A percentile compares a stretch with the other conserved stretches of the same genome.
phyloP scores from a whole-genome alignment of 75 land plant species.

The Adiantum capillusveneris region DNA sequence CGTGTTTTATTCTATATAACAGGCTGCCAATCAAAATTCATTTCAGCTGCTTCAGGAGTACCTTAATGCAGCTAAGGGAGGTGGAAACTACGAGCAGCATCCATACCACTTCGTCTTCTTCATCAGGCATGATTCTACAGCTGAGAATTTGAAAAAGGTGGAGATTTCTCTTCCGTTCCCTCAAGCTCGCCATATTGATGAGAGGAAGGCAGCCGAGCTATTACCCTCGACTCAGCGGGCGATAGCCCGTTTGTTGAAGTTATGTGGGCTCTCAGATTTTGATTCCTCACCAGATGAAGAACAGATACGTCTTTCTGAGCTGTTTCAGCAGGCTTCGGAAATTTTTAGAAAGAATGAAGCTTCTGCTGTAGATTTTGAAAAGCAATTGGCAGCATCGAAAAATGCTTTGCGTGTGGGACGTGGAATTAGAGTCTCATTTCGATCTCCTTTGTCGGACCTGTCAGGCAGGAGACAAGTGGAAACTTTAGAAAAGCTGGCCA shows the following conservation, averaged over 20 bases:
- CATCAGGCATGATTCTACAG: slow-evolving; percentile 10
- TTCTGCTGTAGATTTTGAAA: slow-evolving; percentile 23
- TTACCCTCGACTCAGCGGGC: slow-evolving; percentile 28
- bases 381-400: slow-evolving; percentile 22
- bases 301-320: slow-evolving; percentile 26
- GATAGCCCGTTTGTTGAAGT: slow-evolving; percentile 21
- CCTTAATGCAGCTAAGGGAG: slow-evolving; percentile 31
- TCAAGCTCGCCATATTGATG: slow-evolving; percentile 19
- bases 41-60: slow-evolving; percentile 44
- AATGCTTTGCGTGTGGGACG: slow-evolving; percentile 39
- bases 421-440: slow-evolving; percentile 33
- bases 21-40: slow-evolving; percentile 32
- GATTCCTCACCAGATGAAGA: slow-evolving; percentile 16
- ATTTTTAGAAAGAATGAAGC: slow-evolving; percentile 28
- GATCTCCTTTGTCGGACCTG: slow-evolving; percentile 14
- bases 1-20: slow-evolving; percentile 8
- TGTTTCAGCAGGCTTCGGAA: slow-evolving; percentile 47
- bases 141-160: slow-evolving; percentile 24
- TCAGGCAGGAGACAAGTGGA: slow-evolving; percentile 11
- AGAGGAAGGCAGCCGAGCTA: slow-evolving; percentile 14
- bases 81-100: slow-evolving; percentile 10
- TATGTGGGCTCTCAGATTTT: slow-evolving; percentile 29
- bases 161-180: slow-evolving; percentile 36
- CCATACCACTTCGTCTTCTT: slow-evolving; percentile 31
- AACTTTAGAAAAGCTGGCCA: slow-evolving; percentile 27